Evolutionary conservation across 768 basidiomycete species (phyloP), one percentile per base, ranked within the genome.

Genomic region (Pisolithus microcarpus): DNA sequence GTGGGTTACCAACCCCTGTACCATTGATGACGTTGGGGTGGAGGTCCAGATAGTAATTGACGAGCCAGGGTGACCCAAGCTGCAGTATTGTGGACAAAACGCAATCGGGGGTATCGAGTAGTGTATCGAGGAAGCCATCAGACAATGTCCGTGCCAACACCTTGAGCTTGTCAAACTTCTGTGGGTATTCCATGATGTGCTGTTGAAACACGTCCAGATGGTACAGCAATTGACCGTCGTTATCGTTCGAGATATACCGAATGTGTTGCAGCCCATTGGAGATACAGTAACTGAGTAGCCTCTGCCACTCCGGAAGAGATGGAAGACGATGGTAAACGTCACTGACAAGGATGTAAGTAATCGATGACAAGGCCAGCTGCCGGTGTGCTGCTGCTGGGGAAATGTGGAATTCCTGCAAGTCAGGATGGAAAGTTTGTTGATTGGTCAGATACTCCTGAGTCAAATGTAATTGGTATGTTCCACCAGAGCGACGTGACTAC

Each of bases 361-460:
- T 21, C 11, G 47, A 48, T 10, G 37, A 37, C 23, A 48, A 24
- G 34, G 47, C 19, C 18, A 48, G 34, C 23, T 38, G 47, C n/a
- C 6, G 5, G 47, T 48, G 47, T 10, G 47, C 47, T 16, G 8
- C 3, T 37, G 28, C 34, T 7, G 21, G 18, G 9, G 13, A 43
- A 21, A 43, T 43, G 21, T 43, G 13, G 23, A 21, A 43, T 19
- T 53, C 58, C 7, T 53, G 45, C 21, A 53, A n/a, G 1, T 43
- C 39, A 1, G 15, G 37, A n/a, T 43, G 43, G 1, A 43, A 46
- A 24, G 26, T 34, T 36, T 48, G 39, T 6, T 52, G 47, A 7
- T 38, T 48, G 26, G 23, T 43, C 19, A 59, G 52, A n/a, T 59
- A 59, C 15, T 59, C 58, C 55, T 59, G 15, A 7, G 11, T 19